These are phyloP conservation scores for Ilex aquifolium DNA, from an alignment of 257 asterid species.

Conservation along the genomic window DNA sequence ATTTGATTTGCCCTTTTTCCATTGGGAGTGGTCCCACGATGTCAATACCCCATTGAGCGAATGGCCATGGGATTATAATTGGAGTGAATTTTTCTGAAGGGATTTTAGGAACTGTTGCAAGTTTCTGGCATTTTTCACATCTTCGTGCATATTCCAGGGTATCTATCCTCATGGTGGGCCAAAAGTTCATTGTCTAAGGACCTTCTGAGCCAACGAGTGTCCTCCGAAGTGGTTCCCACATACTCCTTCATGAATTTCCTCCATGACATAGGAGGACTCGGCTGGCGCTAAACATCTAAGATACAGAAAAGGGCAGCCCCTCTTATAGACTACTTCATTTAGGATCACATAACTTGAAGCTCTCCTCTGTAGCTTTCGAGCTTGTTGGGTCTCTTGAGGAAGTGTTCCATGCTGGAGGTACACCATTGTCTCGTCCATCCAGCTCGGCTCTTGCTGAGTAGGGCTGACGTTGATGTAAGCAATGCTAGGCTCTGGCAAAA, in stretches of 20 bases:
- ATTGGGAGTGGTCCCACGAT: neutral
- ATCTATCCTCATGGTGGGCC: neutral
- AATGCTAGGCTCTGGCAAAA: neutral
- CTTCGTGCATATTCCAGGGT: neutral
- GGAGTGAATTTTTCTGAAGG: too few species aligned
- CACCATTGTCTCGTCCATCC: too few species aligned
- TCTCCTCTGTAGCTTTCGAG: too few species aligned
- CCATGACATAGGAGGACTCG: neutral
- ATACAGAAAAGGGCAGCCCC: too few species aligned
- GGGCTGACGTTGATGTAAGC: neutral
- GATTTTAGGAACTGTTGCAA: too few species aligned
- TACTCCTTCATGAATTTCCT: neutral
- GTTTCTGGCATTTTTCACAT: neutral
- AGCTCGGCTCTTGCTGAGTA: too few species aligned
- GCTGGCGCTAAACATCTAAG: too few species aligned
- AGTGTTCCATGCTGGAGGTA: too few species aligned
- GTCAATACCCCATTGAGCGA: neutral
- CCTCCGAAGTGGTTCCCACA: neutral
- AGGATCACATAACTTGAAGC: too few species aligned
- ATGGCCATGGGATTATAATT: neutral
- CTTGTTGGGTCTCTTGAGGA: neutral
- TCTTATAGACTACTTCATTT: too few species aligned
- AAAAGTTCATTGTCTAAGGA: neutral
- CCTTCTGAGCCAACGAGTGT: neutral
- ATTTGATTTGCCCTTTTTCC: neutral